Conservation (phyloP, 257 asterid genomes). For the Paraleonurus japonicus region DNA sequence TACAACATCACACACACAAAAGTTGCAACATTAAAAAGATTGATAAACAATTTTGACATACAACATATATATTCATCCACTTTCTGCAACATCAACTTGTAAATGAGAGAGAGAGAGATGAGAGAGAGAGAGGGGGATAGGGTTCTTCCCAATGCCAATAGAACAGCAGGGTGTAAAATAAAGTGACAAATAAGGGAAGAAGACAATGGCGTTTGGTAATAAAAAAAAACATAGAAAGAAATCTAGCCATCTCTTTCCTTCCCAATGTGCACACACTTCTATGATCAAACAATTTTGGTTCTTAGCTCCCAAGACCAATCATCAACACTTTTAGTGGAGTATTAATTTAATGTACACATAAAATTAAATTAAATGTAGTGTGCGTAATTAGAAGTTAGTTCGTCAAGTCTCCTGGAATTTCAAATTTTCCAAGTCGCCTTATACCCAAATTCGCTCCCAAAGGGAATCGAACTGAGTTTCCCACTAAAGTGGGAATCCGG, state of each 20-base stretch:
- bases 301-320: conserved; percentile 27
- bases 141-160: conserved; percentile 30
- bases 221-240: conserved; percentile 15
- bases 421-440: no score
- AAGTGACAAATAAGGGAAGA: conserved; percentile 29
- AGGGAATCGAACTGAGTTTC: no score
- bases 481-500: no score
- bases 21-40: conserved; percentile 22
- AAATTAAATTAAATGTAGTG: background rate
- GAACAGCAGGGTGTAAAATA: conserved; percentile 6
- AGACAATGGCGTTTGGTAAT: conserved; percentile 18
- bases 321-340: background rate
- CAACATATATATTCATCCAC: conserved; percentile 43
- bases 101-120: background rate
- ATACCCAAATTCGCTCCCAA: no score
- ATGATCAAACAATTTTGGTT: conserved; percentile 36
- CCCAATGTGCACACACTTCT: conserved; percentile 53
- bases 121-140: conserved; percentile 6
- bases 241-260: conserved; percentile 36
- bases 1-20: conserved; percentile 35
- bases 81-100: conserved; percentile 24
- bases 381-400: no score
- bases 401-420: no score
- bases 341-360: background rate
- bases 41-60: conserved; percentile 19